Evolutionary conservation across 202 grass and related monocot genomes (phyloP).

Genomic region (Musa balbisiana): DNA sequence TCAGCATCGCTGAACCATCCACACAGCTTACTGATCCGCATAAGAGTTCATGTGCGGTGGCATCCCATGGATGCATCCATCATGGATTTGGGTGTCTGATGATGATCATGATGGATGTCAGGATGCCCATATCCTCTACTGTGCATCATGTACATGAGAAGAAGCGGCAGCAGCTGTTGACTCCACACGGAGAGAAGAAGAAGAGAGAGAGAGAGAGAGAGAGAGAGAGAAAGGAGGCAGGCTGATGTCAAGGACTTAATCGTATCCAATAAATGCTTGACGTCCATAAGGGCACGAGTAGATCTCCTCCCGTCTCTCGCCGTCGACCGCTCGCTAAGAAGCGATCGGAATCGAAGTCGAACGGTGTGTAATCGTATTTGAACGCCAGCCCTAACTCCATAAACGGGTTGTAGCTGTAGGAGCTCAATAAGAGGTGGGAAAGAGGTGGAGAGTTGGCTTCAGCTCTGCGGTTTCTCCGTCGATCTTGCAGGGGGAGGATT

Average conservation of each 20-base stretch:
- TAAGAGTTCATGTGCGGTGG: too few species aligned
- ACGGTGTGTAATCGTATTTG: neutral
- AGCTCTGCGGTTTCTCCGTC: neutral
- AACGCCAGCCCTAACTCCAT: neutral
- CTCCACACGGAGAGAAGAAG: neutral
- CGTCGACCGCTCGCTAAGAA: neutral
- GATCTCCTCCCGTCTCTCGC: neutral
- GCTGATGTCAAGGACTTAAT: constrained; percentile 22
- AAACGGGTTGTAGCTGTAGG: too few species aligned
- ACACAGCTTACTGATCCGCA: too few species aligned
- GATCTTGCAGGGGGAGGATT: neutral
- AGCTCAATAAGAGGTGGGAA: too few species aligned
- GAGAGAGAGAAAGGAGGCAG: neutral
- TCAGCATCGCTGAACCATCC: too few species aligned
- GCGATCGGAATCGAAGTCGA: neutral
- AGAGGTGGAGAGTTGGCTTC: too few species aligned
- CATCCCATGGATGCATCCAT: too few species aligned
- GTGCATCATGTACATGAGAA: too few species aligned
- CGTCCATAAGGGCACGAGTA: constrained; percentile 10
- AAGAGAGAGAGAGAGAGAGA: neutral
- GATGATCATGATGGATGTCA: too few species aligned
- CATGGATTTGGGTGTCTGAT: too few species aligned
- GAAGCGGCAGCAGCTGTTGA: too few species aligned
- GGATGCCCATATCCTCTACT: too few species aligned
- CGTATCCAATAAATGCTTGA: constrained; percentile 27